These are phyloP conservation scores for Chaetomium sp. DNA, from an alignment of 2,329 filamentous ascomycete species.

Conservation along the genomic window DNA sequence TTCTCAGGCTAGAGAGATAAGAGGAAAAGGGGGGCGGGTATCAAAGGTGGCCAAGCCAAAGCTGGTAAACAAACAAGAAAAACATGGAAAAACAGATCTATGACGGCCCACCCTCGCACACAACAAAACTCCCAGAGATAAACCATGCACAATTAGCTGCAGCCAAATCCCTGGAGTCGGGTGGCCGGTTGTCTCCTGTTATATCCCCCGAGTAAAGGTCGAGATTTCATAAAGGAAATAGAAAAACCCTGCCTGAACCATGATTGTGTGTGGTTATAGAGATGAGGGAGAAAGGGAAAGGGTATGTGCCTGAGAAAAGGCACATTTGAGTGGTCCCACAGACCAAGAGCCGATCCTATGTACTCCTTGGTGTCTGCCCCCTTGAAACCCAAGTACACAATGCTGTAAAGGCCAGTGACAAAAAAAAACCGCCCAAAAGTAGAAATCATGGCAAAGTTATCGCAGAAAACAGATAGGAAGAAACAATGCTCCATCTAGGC, in stretches of 20 bases:
- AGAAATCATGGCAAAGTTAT: background rate
- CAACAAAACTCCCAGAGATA: conserved; percentile 10
- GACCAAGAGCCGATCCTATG: background rate
- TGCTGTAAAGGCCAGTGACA: background rate
- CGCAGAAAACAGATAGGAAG: background rate
- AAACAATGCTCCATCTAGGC: background rate
- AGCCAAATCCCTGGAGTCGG: conserved; percentile 1
- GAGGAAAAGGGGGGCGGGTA: background rate
- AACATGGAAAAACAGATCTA: conserved; percentile 11
- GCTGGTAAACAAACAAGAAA: background rate
- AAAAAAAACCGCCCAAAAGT: background rate
- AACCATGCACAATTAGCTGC: conserved; percentile 10
- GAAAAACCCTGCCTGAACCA: background rate
- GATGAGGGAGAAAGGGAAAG: background rate
- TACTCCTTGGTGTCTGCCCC: background rate
- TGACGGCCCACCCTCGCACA: conserved; percentile 3
- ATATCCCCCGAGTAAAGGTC: background rate
- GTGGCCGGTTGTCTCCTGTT: conserved; percentile 1
- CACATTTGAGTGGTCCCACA: background rate
- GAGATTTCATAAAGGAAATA: background rate
- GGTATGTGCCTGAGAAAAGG: background rate
- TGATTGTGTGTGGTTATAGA: too few species aligned
- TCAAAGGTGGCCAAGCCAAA: too few species aligned
- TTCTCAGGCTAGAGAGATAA: background rate
- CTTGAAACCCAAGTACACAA: background rate